These are phyloP conservation scores for Solanum chaucha DNA, from an alignment of 257 asterid genomes.

Conservation along the genomic window DNA sequence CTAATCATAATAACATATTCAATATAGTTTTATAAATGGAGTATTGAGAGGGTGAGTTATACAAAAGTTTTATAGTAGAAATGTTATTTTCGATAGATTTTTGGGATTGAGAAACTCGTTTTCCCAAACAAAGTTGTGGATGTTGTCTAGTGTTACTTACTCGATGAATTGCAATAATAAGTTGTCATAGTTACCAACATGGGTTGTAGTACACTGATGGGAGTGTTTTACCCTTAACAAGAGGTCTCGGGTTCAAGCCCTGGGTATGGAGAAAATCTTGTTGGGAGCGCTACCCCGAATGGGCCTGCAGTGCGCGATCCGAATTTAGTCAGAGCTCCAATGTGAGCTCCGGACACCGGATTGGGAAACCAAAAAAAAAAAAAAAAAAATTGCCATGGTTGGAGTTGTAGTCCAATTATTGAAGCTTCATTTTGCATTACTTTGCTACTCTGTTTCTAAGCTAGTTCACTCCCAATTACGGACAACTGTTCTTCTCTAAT, in stretches of 20 bases:
- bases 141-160: neutral
- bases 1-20: neutral
- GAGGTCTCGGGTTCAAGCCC: neutral
- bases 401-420: neutral
- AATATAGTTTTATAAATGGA: neutral
- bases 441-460: neutral
- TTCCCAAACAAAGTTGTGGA: neutral
- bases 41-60: neutral
- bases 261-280: too few relatives aligned
- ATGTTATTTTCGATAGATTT: accelerated
- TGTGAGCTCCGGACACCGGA: too few relatives aligned
- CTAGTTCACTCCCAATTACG: neutral
- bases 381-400: neutral
- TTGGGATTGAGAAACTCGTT: accelerated
- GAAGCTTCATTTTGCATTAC: neutral
- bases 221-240: too few relatives aligned
- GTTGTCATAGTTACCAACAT: neutral
- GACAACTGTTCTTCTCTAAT: neutral
- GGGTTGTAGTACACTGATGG: too few relatives aligned
- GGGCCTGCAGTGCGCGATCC: too few relatives aligned
- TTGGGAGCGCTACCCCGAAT: neutral
- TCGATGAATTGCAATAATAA: neutral
- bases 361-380: too few relatives aligned
- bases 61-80: neutral
- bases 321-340: neutral